phyloP scores from a whole-genome alignment of 306 rosid genomes.

The Lathyrus aphaca region DNA sequence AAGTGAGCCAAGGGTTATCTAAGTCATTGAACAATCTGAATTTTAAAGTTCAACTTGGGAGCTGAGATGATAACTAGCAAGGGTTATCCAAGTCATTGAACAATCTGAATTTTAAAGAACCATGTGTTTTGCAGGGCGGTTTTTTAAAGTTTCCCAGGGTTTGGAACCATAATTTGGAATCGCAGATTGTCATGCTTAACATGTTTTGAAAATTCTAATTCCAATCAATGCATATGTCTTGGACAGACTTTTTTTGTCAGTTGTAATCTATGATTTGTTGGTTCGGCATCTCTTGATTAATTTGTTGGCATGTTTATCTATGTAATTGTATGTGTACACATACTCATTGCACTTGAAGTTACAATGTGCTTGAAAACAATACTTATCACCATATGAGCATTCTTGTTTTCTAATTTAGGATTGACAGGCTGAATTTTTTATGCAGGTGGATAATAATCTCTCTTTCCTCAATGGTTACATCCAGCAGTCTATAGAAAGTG shows the following conservation, averaged over 20 bases:
- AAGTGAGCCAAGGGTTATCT: too few relatives aligned
- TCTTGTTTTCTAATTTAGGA: conserved; percentile 7
- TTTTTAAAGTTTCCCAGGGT: background rate
- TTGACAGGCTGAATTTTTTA: conserved; percentile 35
- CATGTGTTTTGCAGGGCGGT: background rate
- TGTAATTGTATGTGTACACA: conserved; percentile 1
- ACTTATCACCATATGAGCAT: background rate
- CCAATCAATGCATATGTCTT: conserved; percentile 6
- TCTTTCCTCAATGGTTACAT: conserved; percentile 71
- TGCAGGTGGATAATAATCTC: conserved; percentile 77
- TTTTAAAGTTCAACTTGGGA: background rate
- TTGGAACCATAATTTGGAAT: background rate
- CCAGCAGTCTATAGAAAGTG: conserved; percentile 64
- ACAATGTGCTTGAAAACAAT: conserved; percentile 7
- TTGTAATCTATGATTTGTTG: conserved; percentile 19
- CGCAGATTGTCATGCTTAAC: background rate
- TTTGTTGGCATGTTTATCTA: conserved; percentile 18
- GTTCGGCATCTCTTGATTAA: conserved; percentile 1
- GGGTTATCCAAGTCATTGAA: background rate
- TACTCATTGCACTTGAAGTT: background rate
- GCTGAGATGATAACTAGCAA: background rate
- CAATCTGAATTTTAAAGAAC: background rate
- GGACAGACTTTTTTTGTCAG: background rate
- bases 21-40: too few relatives aligned
- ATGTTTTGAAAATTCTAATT: background rate